Percentiles rank a stretch among this genome's conserved stretches.
Conservation (phyloP, 1,284 basidiomycete genomes). For the Apiotrichum montevideense region DNA sequence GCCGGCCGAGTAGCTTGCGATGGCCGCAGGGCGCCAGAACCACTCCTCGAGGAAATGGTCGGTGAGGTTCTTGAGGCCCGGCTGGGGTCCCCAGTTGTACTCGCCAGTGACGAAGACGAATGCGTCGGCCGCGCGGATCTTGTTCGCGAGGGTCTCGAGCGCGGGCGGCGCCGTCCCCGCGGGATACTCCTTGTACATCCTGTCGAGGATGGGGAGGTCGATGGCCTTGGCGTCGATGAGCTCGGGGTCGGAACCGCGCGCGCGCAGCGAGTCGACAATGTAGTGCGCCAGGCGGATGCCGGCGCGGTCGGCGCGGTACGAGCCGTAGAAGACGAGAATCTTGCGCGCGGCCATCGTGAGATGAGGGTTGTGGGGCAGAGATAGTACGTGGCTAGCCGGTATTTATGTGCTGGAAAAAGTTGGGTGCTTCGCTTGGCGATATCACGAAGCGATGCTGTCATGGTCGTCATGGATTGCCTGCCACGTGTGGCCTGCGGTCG, state of each 20-base stretch:
- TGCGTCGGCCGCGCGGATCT: constrained; percentile 6
- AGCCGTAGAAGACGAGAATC: constrained; percentile 9
- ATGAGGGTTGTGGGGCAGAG: no score
- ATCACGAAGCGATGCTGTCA: no score
- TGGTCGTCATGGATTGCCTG: no score
- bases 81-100: constrained; percentile 12
- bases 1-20: constrained; percentile 6
- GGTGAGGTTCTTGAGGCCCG: constrained; percentile 10
- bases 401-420: no score
- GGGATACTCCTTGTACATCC: constrained; percentile 6
- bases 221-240: constrained; percentile 7
- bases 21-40: constrained; percentile 3
- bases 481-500: no score
- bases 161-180: background rate
- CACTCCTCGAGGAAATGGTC: constrained; percentile 10
- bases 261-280: background rate
- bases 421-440: no score
- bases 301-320: constrained; percentile 4
- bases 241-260: background rate
- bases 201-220: constrained; percentile 6
- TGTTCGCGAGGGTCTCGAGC: constrained; percentile 1
- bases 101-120: constrained; percentile 10
- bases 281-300: constrained; percentile 7
- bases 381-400: no score
- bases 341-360: background rate